Conservation (phyloP, 257 asterid species). For the Agastache rugosa region DNA sequence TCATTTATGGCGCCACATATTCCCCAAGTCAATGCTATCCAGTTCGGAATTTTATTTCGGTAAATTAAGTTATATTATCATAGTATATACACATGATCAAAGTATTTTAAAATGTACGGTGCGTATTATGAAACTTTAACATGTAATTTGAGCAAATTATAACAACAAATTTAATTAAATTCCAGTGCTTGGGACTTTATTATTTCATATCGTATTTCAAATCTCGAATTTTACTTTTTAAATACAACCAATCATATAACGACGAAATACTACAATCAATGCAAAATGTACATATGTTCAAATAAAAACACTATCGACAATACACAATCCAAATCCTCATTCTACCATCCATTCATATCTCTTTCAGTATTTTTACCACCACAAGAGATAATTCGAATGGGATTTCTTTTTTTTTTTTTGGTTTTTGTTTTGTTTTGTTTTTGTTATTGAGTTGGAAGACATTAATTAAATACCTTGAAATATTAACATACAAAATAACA, state of each 20-base stretch:
- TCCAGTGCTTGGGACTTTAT: background rate
- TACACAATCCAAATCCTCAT: background rate
- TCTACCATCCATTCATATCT: background rate
- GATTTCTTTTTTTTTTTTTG: no score
- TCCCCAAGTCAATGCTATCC: no score
- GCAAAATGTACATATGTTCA: background rate
- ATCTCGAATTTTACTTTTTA: background rate
- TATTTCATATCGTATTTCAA: background rate
- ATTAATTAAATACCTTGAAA: background rate
- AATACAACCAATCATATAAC: background rate
- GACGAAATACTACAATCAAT: background rate
- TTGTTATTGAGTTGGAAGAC: no score
- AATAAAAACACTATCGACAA: slow-evolving; percentile 10
- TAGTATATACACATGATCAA: no score
- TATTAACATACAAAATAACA: background rate
- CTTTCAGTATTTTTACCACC: background rate
- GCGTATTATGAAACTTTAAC: background rate
- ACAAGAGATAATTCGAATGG: background rate
- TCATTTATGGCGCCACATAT: no score
- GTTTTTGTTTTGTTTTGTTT: no score
- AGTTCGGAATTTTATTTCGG: no score
- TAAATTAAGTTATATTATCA: no score
- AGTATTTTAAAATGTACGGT: no score
- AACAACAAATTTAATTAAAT: no score
- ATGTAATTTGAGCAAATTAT: background rate